Evolutionary conservation across 2,329 filamentous ascomycete species (phyloP).

Genomic region (Aspergillus clavatus): DNA sequence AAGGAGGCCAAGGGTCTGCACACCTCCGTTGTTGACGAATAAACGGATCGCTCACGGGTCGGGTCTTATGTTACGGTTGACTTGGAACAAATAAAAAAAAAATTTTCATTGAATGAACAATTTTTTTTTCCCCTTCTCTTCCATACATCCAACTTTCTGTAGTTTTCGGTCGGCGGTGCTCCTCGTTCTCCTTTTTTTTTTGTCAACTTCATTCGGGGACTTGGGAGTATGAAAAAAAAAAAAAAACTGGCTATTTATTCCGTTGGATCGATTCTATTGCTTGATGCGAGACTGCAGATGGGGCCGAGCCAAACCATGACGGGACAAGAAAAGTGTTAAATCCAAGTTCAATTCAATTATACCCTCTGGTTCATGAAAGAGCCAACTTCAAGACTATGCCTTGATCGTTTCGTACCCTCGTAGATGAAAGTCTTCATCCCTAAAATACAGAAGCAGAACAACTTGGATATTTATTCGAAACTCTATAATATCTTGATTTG

Average conservation of each 20-base stretch:
- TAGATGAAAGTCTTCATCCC: too few species aligned
- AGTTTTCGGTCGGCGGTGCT: background rate
- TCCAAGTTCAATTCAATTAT: background rate
- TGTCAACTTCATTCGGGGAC: too few species aligned
- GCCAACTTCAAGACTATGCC: background rate
- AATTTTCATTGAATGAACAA: background rate
- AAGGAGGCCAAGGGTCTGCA: conserved; percentile 98
- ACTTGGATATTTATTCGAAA: too few species aligned
- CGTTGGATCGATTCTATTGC: background rate
- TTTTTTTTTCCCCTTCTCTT: background rate
- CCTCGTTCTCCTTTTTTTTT: too few species aligned
- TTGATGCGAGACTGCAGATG: background rate
- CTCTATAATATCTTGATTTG: too few species aligned
- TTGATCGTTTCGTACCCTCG: too few species aligned
- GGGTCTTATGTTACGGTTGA: background rate
- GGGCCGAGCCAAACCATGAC: background rate
- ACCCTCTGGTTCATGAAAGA: background rate
- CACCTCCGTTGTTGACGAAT: conserved; percentile 75
- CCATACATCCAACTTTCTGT: too few species aligned
- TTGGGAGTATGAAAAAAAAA: background rate
- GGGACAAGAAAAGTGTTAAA: too few species aligned
- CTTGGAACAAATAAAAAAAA: background rate
- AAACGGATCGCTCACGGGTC: conserved; percentile 23
- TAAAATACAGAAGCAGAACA: too few species aligned
- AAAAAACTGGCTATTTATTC: too few species aligned